Evolutionary conservation across 1,284 basidiomycete genomes (phyloP), one percentile per base, ranked within the genome.

Genomic region (Peniophora sp.): DNA sequence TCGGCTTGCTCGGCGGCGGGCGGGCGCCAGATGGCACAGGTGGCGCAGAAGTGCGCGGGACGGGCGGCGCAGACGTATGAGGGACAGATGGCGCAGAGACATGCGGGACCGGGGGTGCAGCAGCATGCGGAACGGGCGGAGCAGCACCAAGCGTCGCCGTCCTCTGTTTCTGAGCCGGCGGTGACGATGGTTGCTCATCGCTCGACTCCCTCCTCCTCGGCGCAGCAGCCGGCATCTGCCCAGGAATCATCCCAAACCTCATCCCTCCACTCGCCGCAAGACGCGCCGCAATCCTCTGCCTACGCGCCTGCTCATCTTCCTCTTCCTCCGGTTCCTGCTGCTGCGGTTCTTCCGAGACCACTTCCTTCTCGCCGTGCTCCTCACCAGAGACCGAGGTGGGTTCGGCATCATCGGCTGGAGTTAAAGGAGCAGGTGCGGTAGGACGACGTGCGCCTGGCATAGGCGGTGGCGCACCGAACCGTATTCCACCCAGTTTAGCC

Each of bases 401-500:
- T 32, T 64, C 19, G 63, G 66, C 17, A 69, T 69, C 2, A n/a
- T 71, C 69, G 23, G 61, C 61, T 9, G 63, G 63, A 1, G 65
- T 60, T 11, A 70, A 51, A 1, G 56, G 63, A 19, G 73, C 56
- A 11, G 59, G 53, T 14, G 60, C 63, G 3, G 73, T 66, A 1
- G 74, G 71, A 25, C 70, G 72, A 48, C 65, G 66, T 19, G 68
- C 63, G 3, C 73, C 66, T 19, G 74, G 75, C 35, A 61, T 50
- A 2, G 60, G 62, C 19, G 58, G 61, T 24, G 77, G 77, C 17
- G 73, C 80, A 2, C 86, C 86, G 55, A 89, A 84, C 53, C 73
- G 75, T 56, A 89, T 79, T 2, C 83, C 85, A 24, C 87, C 85
- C 2, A 90, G 68, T 57, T 79, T 85, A 0, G 87, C 87, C 85